These are phyloP conservation scores for Ceratobasidium sp. DNA, from an alignment of 1,284 basidiomycete genomes.

Conservation along the genomic window DNA sequence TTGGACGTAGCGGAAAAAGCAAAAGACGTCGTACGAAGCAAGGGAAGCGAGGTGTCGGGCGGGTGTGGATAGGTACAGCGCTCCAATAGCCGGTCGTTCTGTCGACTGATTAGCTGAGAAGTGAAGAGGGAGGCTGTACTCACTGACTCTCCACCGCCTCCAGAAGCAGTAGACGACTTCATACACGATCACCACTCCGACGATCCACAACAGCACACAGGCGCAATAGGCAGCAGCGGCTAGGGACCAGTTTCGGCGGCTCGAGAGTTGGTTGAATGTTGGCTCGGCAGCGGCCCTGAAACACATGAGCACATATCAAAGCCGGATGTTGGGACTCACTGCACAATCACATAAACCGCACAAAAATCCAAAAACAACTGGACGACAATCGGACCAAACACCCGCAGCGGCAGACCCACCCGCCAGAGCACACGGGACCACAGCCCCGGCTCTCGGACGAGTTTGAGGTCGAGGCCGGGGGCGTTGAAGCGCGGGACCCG, in stretches of 20 bases:
- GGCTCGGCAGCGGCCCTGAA: slow-evolving; percentile 69
- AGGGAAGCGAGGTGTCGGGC: slow-evolving; percentile 75
- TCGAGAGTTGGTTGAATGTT: slow-evolving; percentile 68
- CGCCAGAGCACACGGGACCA: slow-evolving; percentile 66
- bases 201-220: slow-evolving; percentile 76
- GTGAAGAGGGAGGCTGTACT: slow-evolving; percentile 52
- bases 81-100: slow-evolving; percentile 81
- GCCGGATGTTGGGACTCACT: slow-evolving; percentile 59
- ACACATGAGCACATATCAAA: slow-evolving; percentile 40
- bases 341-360: slow-evolving; percentile 72
- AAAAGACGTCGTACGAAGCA: slow-evolving; percentile 80
- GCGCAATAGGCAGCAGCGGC: slow-evolving; percentile 76
- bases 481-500: slow-evolving; percentile 64
- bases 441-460: slow-evolving; percentile 65
- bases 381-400: slow-evolving; percentile 71
- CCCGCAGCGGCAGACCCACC: slow-evolving; percentile 58
- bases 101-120: slow-evolving; percentile 32
- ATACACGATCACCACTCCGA: slow-evolving; percentile 79
- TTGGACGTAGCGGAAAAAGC: slow-evolving; percentile 79
- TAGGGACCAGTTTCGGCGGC: slow-evolving; percentile 75
- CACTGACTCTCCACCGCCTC: slow-evolving; percentile 81
- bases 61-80: slow-evolving; percentile 80
- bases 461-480: slow-evolving; percentile 65
- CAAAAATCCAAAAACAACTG: slow-evolving; percentile 85
- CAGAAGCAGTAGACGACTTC: slow-evolving; percentile 80